Evolutionary conservation across 495 filamentous ascomycete genomes (phyloP), one percentile per base, ranked within the genome.

Genomic region (Xylaria curta): DNA sequence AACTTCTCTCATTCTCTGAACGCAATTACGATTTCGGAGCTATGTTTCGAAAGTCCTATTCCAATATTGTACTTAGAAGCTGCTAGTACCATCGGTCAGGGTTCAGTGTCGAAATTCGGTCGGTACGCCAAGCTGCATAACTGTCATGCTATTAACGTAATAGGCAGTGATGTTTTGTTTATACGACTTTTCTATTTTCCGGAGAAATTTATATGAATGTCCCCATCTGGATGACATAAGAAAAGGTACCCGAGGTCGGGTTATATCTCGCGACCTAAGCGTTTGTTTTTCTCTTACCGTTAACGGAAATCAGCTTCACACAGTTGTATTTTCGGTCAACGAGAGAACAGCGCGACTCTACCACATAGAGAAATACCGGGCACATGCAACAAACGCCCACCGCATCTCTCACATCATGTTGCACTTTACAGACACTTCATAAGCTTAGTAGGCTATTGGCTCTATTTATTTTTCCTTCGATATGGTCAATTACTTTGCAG

Each of bases 111-210:
- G 54, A 59, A 36, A 60, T 60, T 60, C 7, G 58, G 58, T 0
- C 8, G 21, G 28, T 21, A 5, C 8, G 58, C 58, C n/a, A 60
- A 38, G 58, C 58, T 19, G 33, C 58, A 60, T 60, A 60, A 60
- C 58, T 40, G 58, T 38, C 58, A 60, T 60, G 58, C 58, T 59
- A 60, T 60, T 21, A 40, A 17, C 53, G 2, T 12, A 53, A 7
- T 56, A 56, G 26, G 24, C 26, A 17, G 26, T 17, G 26, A 31
- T 31, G 53, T 56, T 56, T 56, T 28, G 24, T 56, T 15, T 26
- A 31, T 56, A 56, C 21, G 51, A 28, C 3, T 26, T 54, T 54
- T 4, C 5, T 15, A 15, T 28, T 13, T 28, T 13, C 6, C 12
- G 26, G 10, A 26, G 10, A 54, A 54, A 26, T 54, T 26, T 3